Evolutionary conservation across 345 rosid species (phyloP).

Genomic region (Kandelia obovata): DNA sequence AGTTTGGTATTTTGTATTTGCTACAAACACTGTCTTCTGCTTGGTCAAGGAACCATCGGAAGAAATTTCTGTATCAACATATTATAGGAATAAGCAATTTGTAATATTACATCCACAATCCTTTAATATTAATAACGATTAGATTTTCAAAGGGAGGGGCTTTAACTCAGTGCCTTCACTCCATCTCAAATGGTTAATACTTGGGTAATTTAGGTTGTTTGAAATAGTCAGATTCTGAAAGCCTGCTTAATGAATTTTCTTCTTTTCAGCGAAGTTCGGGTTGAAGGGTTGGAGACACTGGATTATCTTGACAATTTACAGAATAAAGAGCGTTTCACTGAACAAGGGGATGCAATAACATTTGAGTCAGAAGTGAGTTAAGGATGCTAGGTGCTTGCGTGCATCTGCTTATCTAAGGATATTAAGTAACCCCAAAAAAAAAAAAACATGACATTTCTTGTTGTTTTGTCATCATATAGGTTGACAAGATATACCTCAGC

Average conservation of each 20-base stretch:
- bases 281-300: conserved; percentile 87
- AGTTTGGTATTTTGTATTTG: no score
- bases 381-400: neutral
- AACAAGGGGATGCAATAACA: conserved; percentile 93
- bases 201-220: neutral
- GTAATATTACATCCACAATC: no score
- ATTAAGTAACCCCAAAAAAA: neutral
- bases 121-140: no score
- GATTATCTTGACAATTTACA: conserved; percentile 93
- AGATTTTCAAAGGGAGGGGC: no score
- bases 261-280: conserved; percentile 80
- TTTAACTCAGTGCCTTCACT: no score
- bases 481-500: conserved; percentile 26
- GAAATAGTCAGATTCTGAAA: neutral
- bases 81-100: no score
- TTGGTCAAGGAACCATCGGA: no score
- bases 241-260: conserved; percentile 20
- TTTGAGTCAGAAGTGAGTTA: conserved; percentile 81
- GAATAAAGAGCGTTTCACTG: conserved; percentile 77
- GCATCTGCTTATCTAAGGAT: neutral
- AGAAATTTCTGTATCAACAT: no score
- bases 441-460: neutral
- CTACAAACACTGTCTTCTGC: no score
- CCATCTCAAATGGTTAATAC: neutral
- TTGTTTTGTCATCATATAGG: conserved; percentile 10